These are phyloP conservation scores for Termitomyces sp. DNA, from an alignment of 768 basidiomycete genomes.

Conservation along the genomic window DNA sequence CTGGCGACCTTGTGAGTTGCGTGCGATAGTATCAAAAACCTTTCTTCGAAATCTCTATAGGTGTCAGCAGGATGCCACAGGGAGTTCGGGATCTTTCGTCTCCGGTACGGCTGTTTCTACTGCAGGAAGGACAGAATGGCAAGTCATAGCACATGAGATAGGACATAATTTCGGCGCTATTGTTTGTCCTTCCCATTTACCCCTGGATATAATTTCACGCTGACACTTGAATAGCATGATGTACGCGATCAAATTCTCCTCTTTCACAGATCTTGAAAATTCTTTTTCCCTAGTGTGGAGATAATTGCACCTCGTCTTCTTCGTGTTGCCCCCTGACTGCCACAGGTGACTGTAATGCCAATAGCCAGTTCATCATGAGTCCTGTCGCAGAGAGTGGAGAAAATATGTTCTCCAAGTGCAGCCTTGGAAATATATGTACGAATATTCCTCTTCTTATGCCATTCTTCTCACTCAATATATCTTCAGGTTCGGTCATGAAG, in stretches of 20 bases:
- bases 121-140: conserved; percentile 72
- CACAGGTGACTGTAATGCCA: conserved; percentile 53
- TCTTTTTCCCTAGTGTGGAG: conserved; percentile 45
- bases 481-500: conserved; percentile 57
- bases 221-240: conserved; percentile 41
- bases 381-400: conserved; percentile 64
- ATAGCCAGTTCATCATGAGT: conserved; percentile 76
- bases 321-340: conserved; percentile 65
- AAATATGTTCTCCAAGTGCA: conserved; percentile 70
- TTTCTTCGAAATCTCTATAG: conserved; percentile 21
- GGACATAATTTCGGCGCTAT: conserved; percentile 90
- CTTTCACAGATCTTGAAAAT: conserved; percentile 5
- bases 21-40: not conserved
- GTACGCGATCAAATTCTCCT: conserved; percentile 25
- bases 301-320: conserved; percentile 51
- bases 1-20: conserved; percentile 57
- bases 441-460: conserved; percentile 5
- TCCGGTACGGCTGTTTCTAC: conserved; percentile 84
- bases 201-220: conserved; percentile 3
- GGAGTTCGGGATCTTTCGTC: conserved; percentile 42
- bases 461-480: not conserved
- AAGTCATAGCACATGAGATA: conserved; percentile 78
- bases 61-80: conserved; percentile 50
- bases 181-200: conserved; percentile 34
- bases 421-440: conserved; percentile 80